These are phyloP conservation scores for Lithocarpus polystachyus DNA, from an alignment of 306 rosid species.

Conservation along the genomic window DNA sequence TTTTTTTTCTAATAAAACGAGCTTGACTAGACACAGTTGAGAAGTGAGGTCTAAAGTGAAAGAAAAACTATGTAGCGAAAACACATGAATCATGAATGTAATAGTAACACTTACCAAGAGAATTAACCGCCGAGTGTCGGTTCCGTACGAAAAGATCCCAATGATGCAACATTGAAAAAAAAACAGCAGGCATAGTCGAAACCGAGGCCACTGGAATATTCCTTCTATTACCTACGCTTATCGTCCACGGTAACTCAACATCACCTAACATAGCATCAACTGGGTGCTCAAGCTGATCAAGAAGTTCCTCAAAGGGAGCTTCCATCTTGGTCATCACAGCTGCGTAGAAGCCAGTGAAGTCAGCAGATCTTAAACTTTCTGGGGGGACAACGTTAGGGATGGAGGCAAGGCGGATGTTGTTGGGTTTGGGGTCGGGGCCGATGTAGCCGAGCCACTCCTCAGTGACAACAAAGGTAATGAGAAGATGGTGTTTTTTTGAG, in stretches of 20 bases:
- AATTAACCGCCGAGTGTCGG: not conserved
- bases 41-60: not conserved
- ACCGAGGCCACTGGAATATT: conserved; percentile 20
- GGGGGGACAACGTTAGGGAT: conserved; percentile 28
- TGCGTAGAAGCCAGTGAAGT: conserved; percentile 13
- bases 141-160: not conserved
- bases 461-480: conserved; percentile 21
- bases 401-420: conserved; percentile 8
- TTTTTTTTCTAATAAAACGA: too few species aligned
- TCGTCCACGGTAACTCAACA: conserved; percentile 17
- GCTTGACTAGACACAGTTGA: too few species aligned
- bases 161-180: not conserved
- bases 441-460: conserved; percentile 27
- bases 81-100: not conserved
- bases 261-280: conserved; percentile 2
- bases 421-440: not conserved
- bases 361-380: conserved; percentile 1
- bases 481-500: conserved; percentile 7
- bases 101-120: not conserved
- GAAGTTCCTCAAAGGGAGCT: conserved; percentile 15
- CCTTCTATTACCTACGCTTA: conserved; percentile 7
- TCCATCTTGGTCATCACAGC: conserved; percentile 23
- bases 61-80: not conserved
- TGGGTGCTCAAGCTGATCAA: conserved; percentile 12
- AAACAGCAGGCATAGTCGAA: conserved; percentile 15